A percentile compares a stretch with the other conserved stretches of the same genome.
Conservation (phyloP, 2,329 filamentous ascomycete species). For the Pyrenophora seminiperda region DNA sequence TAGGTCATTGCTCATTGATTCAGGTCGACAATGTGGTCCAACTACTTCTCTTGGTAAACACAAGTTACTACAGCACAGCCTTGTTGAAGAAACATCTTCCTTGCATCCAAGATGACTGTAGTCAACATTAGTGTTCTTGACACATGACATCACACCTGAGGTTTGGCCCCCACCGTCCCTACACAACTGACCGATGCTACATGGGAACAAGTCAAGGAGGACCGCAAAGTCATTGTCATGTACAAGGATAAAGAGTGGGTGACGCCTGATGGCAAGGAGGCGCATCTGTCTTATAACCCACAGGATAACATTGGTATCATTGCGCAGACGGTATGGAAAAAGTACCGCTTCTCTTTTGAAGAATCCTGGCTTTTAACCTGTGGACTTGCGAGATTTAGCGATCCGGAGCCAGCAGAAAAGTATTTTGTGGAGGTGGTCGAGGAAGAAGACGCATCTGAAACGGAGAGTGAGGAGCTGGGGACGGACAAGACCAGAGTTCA, state of each 20-base stretch:
- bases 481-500: neutral
- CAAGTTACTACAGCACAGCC: no score
- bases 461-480: neutral
- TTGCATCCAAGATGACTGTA: no score
- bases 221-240: conserved; percentile 11
- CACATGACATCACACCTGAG: neutral
- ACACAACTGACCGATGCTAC: conserved; percentile 4
- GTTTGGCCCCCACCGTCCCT: neutral
- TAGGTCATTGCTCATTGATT: no score
- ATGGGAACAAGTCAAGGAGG: conserved; percentile 6
- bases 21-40: no score
- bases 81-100: no score
- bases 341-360: neutral
- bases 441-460: neutral
- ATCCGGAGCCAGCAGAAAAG: neutral
- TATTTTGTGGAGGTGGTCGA: neutral
- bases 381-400: neutral
- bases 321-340: neutral
- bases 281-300: neutral
- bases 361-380: neutral
- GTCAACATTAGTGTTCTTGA: neutral
- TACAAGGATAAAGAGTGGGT: neutral
- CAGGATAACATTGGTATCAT: neutral
- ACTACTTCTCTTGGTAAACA: no score
- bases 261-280: neutral